Percentiles rank a stretch among this genome's conserved stretches.
phyloP scores from a whole-genome alignment of 164 flowering plant genomes.

The Vitis riparia region DNA sequence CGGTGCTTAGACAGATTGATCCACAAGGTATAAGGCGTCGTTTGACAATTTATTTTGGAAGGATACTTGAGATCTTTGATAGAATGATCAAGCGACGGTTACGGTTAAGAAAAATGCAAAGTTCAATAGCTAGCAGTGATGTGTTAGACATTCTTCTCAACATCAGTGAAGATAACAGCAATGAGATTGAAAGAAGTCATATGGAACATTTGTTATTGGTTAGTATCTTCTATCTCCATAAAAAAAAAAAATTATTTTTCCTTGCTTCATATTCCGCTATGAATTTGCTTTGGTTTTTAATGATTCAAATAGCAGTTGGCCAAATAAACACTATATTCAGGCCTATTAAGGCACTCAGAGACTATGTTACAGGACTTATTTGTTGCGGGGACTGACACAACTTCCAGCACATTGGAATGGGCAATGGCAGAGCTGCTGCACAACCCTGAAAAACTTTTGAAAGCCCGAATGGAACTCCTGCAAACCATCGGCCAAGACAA shows the following conservation, averaged over 20 bases:
- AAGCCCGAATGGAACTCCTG: constrained; percentile 23
- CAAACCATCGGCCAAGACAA: constrained; percentile 24
- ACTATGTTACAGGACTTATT: constrained; percentile 20
- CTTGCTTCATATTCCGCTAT: neutral
- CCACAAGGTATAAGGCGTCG: constrained; percentile 10
- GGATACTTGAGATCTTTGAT: constrained; percentile 10
- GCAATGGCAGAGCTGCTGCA: constrained; percentile 32
- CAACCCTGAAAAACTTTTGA: constrained; percentile 16
- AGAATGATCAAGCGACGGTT: constrained; percentile 8
- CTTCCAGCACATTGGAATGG: constrained; percentile 33
- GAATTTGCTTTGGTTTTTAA: neutral
- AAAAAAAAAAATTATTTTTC: too few species aligned
- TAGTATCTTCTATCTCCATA: neutral
- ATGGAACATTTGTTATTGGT: constrained; percentile 13
- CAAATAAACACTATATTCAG: too few species aligned
- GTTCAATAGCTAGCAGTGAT: neutral
- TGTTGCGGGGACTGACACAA: constrained; percentile 30
- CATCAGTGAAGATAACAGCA: neutral
- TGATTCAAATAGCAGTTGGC: neutral
- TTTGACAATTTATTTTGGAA: neutral
- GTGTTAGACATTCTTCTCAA: constrained; percentile 20
- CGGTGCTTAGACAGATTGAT: constrained; percentile 14
- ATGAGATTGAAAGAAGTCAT: neutral
- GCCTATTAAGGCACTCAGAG: too few species aligned
- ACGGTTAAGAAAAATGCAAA: neutral